phyloP scores from a whole-genome alignment of 2,329 filamentous ascomycete genomes.

The Cytospora piceae region DNA sequence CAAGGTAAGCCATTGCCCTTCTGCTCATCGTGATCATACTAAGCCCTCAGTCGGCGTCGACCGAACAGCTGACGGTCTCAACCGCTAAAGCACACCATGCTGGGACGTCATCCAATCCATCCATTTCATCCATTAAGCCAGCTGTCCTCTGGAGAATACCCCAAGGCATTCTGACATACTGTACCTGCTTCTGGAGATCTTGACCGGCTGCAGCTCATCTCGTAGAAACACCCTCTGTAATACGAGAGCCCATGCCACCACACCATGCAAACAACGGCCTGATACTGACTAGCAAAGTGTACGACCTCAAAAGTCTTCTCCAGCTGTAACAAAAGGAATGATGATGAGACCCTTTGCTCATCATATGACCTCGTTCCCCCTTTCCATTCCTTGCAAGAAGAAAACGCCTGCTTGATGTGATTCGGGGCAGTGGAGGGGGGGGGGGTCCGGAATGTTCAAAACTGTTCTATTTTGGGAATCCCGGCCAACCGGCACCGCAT shows the following conservation, averaged over 20 bases:
- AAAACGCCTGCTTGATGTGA: background rate
- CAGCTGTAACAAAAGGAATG: background rate
- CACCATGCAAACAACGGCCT: no score
- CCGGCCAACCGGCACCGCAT: no score
- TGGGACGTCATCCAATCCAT: no score
- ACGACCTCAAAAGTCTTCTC: no score
- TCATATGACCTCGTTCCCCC: background rate
- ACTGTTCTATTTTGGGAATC: no score
- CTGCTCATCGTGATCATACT: background rate
- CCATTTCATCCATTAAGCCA: no score
- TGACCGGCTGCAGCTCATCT: conserved; percentile 3
- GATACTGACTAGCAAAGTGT: background rate
- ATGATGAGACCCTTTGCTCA: background rate
- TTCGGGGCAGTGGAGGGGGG: background rate
- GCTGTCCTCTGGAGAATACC: background rate
- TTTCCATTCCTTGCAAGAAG: background rate
- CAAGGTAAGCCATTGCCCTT: background rate
- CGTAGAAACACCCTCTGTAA: background rate
- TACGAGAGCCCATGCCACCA: conserved; percentile 1
- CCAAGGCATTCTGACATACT: background rate
- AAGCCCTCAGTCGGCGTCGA: background rate
- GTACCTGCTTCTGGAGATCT: background rate
- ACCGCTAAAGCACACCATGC: no score
- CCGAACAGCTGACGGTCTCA: background rate
- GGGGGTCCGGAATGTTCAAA: background rate